Percentiles rank a stretch among this genome's conserved stretches.
These are phyloP conservation scores for Apophysomyces ossiformis DNA, from an alignment of 371 early-diverging fungal genomes.

Conservation along the genomic window DNA sequence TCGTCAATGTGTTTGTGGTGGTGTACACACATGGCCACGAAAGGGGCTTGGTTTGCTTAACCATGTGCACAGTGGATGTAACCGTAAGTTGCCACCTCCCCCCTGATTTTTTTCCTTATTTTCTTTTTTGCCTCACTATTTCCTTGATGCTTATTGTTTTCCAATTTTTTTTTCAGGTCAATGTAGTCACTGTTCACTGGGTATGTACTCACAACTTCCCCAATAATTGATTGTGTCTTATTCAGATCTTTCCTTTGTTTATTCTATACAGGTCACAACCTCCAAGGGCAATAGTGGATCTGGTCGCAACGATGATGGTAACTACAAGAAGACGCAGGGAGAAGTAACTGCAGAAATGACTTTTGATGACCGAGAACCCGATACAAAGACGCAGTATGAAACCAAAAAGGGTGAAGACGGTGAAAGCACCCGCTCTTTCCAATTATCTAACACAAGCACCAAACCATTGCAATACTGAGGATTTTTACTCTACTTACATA, in stretches of 20 bases:
- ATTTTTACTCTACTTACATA: too few relatives aligned
- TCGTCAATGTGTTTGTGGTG: constrained; percentile 52
- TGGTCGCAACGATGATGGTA: constrained; percentile 11
- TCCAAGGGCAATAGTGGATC: background rate
- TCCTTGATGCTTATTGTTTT: too few relatives aligned
- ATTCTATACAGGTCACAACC: constrained; percentile 30
- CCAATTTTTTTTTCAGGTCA: constrained; percentile 30
- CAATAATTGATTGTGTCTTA: too few relatives aligned
- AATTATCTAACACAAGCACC: constrained; percentile 17
- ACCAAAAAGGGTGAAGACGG: constrained; percentile 10
- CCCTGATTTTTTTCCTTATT: too few relatives aligned
- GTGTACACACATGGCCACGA: constrained; percentile 53
- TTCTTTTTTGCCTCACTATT: background rate
- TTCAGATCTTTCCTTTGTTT: too few relatives aligned
- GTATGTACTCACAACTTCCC: too few relatives aligned
- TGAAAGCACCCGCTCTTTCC: constrained; percentile 15
- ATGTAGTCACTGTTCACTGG: constrained; percentile 63
- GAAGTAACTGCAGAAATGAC: constrained; percentile 26
- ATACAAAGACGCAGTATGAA: constrained; percentile 10
- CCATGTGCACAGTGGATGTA: constrained; percentile 60
- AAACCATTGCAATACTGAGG: constrained; percentile 15
- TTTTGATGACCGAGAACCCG: constrained; percentile 16
- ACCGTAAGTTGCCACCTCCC: constrained; percentile 35
- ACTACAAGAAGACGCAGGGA: constrained; percentile 22
- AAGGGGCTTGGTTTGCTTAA: constrained; percentile 58